These are phyloP conservation scores for Haplosporangium sp. DNA, from an alignment of 371 early-diverging fungal species.

Conservation along the genomic window DNA sequence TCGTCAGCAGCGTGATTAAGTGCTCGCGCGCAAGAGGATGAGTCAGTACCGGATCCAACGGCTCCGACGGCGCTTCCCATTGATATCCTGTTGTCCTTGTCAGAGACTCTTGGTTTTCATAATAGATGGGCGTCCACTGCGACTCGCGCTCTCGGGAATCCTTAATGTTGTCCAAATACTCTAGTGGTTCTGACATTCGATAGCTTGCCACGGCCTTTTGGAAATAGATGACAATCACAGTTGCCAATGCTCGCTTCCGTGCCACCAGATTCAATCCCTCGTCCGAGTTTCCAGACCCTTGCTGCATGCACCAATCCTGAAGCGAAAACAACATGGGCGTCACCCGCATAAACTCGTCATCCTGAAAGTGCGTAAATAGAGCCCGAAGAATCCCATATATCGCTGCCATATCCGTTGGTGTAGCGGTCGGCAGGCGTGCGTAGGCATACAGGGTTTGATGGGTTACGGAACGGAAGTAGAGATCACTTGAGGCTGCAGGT, in stretches of 20 bases:
- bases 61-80: constrained; percentile 42
- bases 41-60: constrained; percentile 34
- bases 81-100: constrained; percentile 19
- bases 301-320: constrained; percentile 58
- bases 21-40: constrained; percentile 52
- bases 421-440: constrained; percentile 59
- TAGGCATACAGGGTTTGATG: constrained; percentile 70
- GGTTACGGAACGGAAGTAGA: constrained; percentile 63
- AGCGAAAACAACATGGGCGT: constrained; percentile 74
- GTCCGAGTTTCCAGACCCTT: neutral
- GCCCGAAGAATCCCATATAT: constrained; percentile 65
- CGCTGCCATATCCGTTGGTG: constrained; percentile 69
- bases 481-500: constrained; percentile 55
- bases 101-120: constrained; percentile 49
- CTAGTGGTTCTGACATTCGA: constrained; percentile 34
- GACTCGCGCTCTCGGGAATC: constrained; percentile 42
- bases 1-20: constrained; percentile 44
- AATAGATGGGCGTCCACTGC: constrained; percentile 49
- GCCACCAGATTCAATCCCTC: constrained; percentile 54
- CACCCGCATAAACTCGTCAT: constrained; percentile 70
- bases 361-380: constrained; percentile 64
- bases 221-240: constrained; percentile 59
- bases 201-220: constrained; percentile 44
- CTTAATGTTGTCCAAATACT: constrained; percentile 48
- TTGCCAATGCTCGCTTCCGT: constrained; percentile 68